Evolutionary conservation across 2,329 filamentous ascomycete genomes (phyloP).

Genomic region (Cytospora leucostoma): DNA sequence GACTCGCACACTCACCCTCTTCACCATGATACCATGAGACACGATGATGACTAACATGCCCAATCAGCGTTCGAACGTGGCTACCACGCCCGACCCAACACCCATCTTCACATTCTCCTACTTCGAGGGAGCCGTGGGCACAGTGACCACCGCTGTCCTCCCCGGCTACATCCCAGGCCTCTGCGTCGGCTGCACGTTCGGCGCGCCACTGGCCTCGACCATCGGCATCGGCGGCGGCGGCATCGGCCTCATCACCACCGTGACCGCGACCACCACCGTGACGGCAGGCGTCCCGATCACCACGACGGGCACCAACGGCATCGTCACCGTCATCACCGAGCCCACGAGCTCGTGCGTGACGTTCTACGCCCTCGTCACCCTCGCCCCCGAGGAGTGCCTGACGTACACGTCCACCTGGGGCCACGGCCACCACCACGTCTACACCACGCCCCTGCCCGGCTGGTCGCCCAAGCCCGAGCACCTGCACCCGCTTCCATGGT

Average conservation of each 20-base stretch:
- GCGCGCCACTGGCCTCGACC: neutral
- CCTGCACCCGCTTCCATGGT: neutral
- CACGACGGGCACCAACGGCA: conserved; percentile 9
- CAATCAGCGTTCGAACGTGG: conserved; percentile 9
- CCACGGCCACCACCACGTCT: neutral
- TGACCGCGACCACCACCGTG: conserved; percentile 8
- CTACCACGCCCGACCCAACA: neutral
- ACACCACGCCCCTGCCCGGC: neutral
- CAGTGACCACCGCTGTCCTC: neutral
- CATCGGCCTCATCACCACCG: conserved; percentile 8
- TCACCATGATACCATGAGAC: neutral
- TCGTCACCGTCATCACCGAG: neutral
- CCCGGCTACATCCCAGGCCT: conserved; percentile 7
- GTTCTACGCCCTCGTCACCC: conserved; percentile 6
- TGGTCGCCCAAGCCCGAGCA: neutral
- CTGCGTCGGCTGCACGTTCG: neutral
- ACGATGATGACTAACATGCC: neutral
- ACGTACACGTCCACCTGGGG: neutral
- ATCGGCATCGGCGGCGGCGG: neutral
- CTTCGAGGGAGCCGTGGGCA: neutral
- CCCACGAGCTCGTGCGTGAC: conserved; percentile 4
- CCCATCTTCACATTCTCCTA: conserved; percentile 11
- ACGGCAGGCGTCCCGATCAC: conserved; percentile 1
- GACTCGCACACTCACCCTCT: neutral
- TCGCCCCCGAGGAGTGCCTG: conserved; percentile 7